Evolutionary conservation across 106 monocot species (phyloP).

Genomic region (Acanthochlamys bracteata): DNA sequence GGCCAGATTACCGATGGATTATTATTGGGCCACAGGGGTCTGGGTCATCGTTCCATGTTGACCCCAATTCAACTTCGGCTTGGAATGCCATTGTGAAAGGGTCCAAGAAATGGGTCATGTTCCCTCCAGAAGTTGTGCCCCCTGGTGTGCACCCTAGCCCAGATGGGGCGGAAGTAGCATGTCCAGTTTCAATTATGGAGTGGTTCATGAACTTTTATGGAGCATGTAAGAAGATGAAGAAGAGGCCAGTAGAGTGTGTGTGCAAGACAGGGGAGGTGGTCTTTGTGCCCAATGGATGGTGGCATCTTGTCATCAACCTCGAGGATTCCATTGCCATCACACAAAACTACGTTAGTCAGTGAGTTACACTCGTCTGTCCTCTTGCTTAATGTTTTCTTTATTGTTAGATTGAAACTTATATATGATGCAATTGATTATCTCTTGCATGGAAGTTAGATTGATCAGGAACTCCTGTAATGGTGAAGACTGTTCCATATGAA

Average conservation of each 20-base stretch:
- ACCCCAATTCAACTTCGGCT: slow-evolving; percentile 94
- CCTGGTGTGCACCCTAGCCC: slow-evolving; percentile 91
- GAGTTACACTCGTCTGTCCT: slow-evolving; percentile 4
- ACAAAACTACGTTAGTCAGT: slow-evolving; percentile 99
- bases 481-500: no score
- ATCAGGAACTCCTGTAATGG: no score
- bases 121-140: slow-evolving; percentile 86
- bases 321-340: slow-evolving; percentile 95
- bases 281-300: slow-evolving; percentile 99
- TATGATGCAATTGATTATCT: no score
- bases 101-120: slow-evolving; percentile 97
- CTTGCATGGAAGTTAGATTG: no score
- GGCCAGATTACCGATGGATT: slow-evolving; percentile 83
- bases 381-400: no score
- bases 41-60: slow-evolving; percentile 95
- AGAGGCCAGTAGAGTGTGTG: slow-evolving; percentile 79
- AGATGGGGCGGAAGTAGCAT: slow-evolving; percentile 87
- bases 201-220: slow-evolving; percentile 99
- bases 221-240: slow-evolving; percentile 51
- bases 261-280: slow-evolving; percentile 85
- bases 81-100: slow-evolving; percentile 95
- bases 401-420: no score
- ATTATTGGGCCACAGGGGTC: slow-evolving; percentile 91
- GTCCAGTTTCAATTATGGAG: slow-evolving; percentile 95
- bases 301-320: slow-evolving; percentile 95